Base-by-base conservation (phyloP, 495 filamentous ascomycete species). In the Penicillium macrosclerotiorum region DNA sequence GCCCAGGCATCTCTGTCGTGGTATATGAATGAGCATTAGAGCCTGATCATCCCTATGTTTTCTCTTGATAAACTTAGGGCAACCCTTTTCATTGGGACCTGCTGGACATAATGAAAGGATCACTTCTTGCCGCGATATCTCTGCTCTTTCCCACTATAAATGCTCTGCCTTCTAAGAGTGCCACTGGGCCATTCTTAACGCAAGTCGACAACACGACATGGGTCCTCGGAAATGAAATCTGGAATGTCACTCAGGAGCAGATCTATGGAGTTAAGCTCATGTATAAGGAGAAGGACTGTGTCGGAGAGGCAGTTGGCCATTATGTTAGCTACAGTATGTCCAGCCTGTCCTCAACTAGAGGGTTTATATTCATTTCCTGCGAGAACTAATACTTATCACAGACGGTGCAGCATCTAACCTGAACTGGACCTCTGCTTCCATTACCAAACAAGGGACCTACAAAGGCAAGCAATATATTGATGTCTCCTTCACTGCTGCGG, bases 311-410 rank as follows among this genome's bases (percentile, higher is more conserved):
- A 29, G 38, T 30, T 13, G 38, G 38, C 16, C 38, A 41, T 18
- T 41, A 41, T 30, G 38, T 41, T 5, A 41, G 38, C 8, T 41
- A 41, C 25, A 41, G 38, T 41, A 30, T 22, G 38, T 41, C 17
- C 11, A 5, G 20, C 4, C 7, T 2, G 3, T 14, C 11, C 36
- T 24, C 20, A 4, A 25, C 8, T 7, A 25, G 9, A 37, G 2
- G n/a, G 1, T 1, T 16, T 8, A 2, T 24, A 5, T 22, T 25
- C 16, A 14, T 16, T 2, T 16, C 23, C 18, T 34, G 3, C 12
- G 20, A 16, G 1, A 9, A 38, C 36, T 38, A 25, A 38, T 5
- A 3, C 36, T 8, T n/a, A 3, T n/a, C 13, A 0, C 5, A 41
- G 38, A 41, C 12, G 38, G 38, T 26, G 38, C 38, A n/a, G 38